Evolutionary conservation across 306 rosid genomes (phyloP), one percentile per base, ranked within the genome.

Genomic region (Begonia fuchsioides): DNA sequence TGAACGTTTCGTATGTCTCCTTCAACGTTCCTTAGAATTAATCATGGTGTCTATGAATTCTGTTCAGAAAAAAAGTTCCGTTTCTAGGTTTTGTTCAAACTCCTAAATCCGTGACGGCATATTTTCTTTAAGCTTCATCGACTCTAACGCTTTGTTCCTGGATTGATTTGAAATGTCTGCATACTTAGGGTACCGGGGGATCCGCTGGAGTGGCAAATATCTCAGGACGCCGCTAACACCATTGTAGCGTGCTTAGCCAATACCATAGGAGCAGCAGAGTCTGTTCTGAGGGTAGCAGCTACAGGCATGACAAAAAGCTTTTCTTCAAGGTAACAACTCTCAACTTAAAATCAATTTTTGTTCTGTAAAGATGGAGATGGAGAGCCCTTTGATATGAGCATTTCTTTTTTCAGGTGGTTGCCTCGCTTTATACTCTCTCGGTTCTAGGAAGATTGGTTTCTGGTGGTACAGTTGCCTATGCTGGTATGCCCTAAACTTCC

Each of bases 291-390:
- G 64, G 97, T 90, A 40, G 97, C 97, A 1, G 97, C 97, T 1
- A 90, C 94, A 2, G 95, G 93, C 97, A 81, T 50, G 97, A 90
- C 65, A 90, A 84, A 68, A 76, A 95, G 70, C 93, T 90, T 32
- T 90, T 84, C 57, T 52, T 90, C 6, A 90, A 80, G 88, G 95
- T 80, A 60, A 11, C 11, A 2, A 2, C 43, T 10, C 45, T 13
- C 10, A 11, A 41, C 2, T 10, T 41, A n/a, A n/a, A 41, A 41
- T 41, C 11, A 41, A 41, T 41, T 41, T 11, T 53, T 26, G 6
- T 20, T 20, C 32, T 20, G 32, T 20, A 3, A 20, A 20, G 32
- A 20, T 20, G 32, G 32, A 20, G 15, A n/a, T n/a, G n/a, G n/a
- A 18, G 60, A 59, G 18, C 32, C 32, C 32, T 62, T 39, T 40